Evolutionary conservation across 495 filamentous ascomycete species (phyloP).

Genomic region (Podospora pseudocomata): DNA sequence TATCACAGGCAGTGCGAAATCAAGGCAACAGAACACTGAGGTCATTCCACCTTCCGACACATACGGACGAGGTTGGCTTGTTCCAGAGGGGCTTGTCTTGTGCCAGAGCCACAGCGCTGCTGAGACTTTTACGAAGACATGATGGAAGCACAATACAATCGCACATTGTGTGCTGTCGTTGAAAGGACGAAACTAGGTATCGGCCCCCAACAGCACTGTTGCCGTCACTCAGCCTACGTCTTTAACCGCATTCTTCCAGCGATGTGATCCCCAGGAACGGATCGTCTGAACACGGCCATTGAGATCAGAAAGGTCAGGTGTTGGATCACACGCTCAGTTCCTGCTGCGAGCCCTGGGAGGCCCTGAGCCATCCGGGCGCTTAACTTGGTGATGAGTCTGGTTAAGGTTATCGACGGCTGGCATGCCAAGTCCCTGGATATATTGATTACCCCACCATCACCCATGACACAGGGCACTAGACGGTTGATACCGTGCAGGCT

Average conservation of each 20-base stretch:
- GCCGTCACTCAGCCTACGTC: background rate
- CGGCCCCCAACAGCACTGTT: background rate
- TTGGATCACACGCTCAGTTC: background rate
- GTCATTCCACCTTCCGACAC: background rate
- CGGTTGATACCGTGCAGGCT: background rate
- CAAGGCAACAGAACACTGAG: background rate
- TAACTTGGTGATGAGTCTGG: constrained; percentile 2
- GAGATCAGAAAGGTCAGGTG: background rate
- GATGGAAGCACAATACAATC: no score
- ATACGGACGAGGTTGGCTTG: background rate
- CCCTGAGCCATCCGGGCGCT: background rate
- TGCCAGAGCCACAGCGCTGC: background rate
- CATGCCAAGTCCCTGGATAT: constrained; percentile 2
- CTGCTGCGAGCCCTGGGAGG: background rate
- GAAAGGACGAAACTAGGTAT: background rate
- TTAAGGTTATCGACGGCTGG: background rate
- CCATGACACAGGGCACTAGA: background rate
- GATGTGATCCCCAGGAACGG: background rate
- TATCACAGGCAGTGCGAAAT: background rate
- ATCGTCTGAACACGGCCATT: background rate
- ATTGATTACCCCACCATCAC: background rate
- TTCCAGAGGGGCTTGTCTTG: background rate
- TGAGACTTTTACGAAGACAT: background rate
- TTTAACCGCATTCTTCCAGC: background rate
- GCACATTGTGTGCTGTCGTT: background rate